Base-by-base conservation (phyloP, 163 green algal genomes). In the Trebouxiophyceae sp. region DNA sequence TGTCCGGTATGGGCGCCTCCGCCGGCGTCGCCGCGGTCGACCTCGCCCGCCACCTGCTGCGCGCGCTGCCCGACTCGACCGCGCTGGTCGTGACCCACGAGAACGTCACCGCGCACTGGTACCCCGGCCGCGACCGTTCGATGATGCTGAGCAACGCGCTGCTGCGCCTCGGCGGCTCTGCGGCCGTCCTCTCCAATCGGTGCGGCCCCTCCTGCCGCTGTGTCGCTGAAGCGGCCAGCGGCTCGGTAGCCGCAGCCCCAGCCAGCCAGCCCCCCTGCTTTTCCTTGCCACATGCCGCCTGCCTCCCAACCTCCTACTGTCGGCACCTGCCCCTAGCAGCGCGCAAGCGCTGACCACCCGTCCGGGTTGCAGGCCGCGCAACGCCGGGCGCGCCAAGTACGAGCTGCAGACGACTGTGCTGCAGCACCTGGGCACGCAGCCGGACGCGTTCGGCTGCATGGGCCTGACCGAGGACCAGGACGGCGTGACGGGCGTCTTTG, bases 341-440 rank as follows among this genome's bases (percentile, higher is more conserved):
- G n/a, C n/a, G n/a, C n/a, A n/a, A n/a, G n/a, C n/a, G n/a, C 8
- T n/a, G 39, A 29, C 12, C 23, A 29, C 20, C n/a, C n/a, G 54
- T 7, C n/a, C 7, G 22, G 12, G 16, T 12, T 62, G 47, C 47
- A 78, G 78, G 57, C 63, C 50, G 20, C 63, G 27, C 39, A 75
- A 85, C 32, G 24, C 54, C 8, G 50, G 33, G 44, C 66, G 73
- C 5, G 69, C 81, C 30, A 80, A 82, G 68, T 87, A 85, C 60
- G 47, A 77, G 65, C 72, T 87, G 56, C 24, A 74, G 57, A 73
- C 84, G 57, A 54, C 75, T 46, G 78, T 85, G 27, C 69, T 87
- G 2, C 78, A 89, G 34, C 88, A 95, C 69, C 54, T 87, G 47
- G 88, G 84, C 6, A 62, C 63, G 2, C 71, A 85, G 45, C 81